phyloP scores from a whole-genome alignment of 163 green algal genomes.

The Coccomyxa subellipsoidea region DNA sequence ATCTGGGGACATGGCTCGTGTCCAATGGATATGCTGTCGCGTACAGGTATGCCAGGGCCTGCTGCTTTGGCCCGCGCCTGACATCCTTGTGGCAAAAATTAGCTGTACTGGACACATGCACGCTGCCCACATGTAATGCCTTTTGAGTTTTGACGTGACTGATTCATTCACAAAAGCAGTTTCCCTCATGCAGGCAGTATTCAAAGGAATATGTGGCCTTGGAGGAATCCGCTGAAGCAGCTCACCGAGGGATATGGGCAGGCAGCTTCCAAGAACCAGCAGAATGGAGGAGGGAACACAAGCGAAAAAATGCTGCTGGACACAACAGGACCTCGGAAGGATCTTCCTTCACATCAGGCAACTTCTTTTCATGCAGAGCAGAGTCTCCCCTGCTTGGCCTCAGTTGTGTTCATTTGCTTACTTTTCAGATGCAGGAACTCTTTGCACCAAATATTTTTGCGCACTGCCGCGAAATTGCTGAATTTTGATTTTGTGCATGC shows the following conservation, averaged over 20 bases:
- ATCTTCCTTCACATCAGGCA: not conserved
- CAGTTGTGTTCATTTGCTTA: no score
- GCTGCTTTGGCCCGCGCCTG: not conserved
- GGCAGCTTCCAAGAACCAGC: slow-evolving; percentile 46
- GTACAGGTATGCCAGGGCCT: slow-evolving; percentile 61
- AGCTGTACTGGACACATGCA: not conserved
- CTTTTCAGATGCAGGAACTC: not conserved
- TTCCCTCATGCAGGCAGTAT: not conserved
- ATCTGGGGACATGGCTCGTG: slow-evolving; percentile 53
- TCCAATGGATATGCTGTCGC: slow-evolving; percentile 64
- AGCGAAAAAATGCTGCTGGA: not conserved
- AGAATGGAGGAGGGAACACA: slow-evolving; percentile 31
- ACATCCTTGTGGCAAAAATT: not conserved
- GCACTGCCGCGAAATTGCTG: not conserved
- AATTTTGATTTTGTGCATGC: not conserved
- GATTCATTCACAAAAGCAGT: no score
- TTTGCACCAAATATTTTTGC: not conserved
- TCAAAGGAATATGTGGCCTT: not conserved
- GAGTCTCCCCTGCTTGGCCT: no score
- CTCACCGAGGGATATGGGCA: slow-evolving; percentile 53
- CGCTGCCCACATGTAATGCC: not conserved
- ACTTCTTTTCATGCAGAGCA: not conserved
- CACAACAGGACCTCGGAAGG: not conserved
- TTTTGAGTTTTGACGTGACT: not conserved
- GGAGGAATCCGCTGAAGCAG: not conserved